Evolutionary conservation across 257 asterid species (phyloP), one percentile per base, ranked within the genome.

Genomic region (Anisodus tanguticus): DNA sequence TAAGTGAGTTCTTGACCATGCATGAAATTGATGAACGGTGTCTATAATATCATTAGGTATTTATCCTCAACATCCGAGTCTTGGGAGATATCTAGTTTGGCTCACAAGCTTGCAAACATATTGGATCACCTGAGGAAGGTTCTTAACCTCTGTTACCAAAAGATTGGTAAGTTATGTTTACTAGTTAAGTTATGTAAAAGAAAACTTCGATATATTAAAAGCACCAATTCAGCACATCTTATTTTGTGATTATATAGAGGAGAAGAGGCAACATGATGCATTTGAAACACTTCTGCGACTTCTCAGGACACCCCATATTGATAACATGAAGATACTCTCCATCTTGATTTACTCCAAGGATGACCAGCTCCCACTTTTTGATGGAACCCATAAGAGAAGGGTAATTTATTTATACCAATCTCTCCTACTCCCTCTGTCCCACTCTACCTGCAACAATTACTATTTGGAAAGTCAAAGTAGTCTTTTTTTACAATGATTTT

Each of bases 51-150:
- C 85, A 80, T 84, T 82, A 93, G 97, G 85, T 90, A 84, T 82
- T 63, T 84, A 37, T 63, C 91, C 15, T 84, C 94, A 49, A 85
- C 95, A 47, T 74, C 93, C 13, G 93, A 80, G 57, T 76, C 91
- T 1, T 92, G 94, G 97, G 97, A 93, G 93, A 85, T 93, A 68
- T 83, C 85, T 16, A 89, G 87, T 49, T 87, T 93, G 84, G 88
- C 91, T n/a, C 92, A 93, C 83, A 93, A 91, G 90, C 95, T 93
- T 85, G 83, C 88, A 3, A 90, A 89, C 83, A 90, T 91, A 83
- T 13, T 84, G 63, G 97, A 92, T 10, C 91, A 91, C 87, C 85
- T 93, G 84, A 86, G 83, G 54, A 63, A 63, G 12, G 90, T 87
- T 63, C 60, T 90, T 81, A 64, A 58, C 63, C 82, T 35, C 2